Percentiles rank a stretch among this genome's conserved stretches.
These are phyloP conservation scores for Sordariomycetes sp. DNA, from an alignment of 2,329 filamentous ascomycete genomes.

Conservation along the genomic window DNA sequence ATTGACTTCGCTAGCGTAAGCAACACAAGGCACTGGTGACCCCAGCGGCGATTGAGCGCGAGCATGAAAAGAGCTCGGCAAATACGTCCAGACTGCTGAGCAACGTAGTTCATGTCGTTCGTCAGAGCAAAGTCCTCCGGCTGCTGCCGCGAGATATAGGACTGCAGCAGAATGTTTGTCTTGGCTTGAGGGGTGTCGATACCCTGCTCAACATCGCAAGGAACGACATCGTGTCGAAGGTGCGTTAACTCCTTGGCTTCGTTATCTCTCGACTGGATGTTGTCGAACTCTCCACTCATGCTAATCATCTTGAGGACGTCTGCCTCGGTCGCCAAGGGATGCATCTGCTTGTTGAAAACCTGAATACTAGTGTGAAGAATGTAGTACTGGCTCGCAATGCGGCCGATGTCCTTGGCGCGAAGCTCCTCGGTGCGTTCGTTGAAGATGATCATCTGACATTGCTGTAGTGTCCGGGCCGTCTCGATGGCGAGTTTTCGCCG, in stretches of 20 bases:
- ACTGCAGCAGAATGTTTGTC: conserved; percentile 90
- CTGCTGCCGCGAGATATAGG: conserved; percentile 81
- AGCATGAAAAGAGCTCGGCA: conserved; percentile 96
- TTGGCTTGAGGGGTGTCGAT: conserved; percentile 72
- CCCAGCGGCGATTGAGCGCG: conserved; percentile 89
- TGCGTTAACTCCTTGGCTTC: conserved; percentile 80
- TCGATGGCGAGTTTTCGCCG: conserved; percentile 80
- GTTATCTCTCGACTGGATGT: conserved; percentile 84
- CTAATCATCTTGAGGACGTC: conserved; percentile 95
- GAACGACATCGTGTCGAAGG: conserved; percentile 60
- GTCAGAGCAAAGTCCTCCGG: conserved; percentile 89
- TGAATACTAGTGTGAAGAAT: conserved; percentile 89
- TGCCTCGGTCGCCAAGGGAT: conserved; percentile 73
- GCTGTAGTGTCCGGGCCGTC: conserved; percentile 76
- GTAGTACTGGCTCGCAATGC: conserved; percentile 96
- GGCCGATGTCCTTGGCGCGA: conserved; percentile 86
- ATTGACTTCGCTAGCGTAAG: conserved; percentile 93
- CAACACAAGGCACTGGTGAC: conserved; percentile 85
- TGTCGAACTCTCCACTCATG: conserved; percentile 96
- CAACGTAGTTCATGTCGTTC: conserved; percentile 89
- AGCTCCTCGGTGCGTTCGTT: conserved; percentile 92
- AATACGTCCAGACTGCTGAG: conserved; percentile 90
- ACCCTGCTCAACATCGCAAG: conserved; percentile 70
- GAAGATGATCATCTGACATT: conserved; percentile 98
- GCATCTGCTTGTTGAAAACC: conserved; percentile 95